Base-by-base conservation (phyloP, 768 basidiomycete genomes). In the Termitomyces sp. region DNA sequence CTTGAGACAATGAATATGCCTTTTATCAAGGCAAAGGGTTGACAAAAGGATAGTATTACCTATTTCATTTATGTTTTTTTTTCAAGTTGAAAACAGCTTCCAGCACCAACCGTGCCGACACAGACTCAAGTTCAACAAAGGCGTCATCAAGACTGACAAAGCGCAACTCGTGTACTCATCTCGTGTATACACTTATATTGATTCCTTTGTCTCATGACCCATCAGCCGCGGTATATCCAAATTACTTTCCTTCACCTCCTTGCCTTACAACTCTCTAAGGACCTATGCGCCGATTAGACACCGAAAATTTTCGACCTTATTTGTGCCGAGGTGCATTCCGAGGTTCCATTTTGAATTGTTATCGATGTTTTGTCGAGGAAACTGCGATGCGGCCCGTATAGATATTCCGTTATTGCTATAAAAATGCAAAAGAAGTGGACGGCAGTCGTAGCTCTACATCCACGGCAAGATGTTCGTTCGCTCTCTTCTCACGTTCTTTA, bases 331-430 rank as follows among this genome's bases (percentile, higher is more conserved):
- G 44, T 61, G 58, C 53, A 46, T 44, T 49, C 48, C 53, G 27
- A 18, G 52, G 13, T 27, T 41, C 18, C 39, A 54, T n/a, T n/a
- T 54, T 24, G 4, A 39, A n/a, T n/a, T 41, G 27, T 20, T 20
- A 15, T 54, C 61, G 51, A 62, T 59, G 30, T 62, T 62, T 62
- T 39, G 18, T 59, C 61, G 61, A 62, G 27, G n/a, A 54, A 54
- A 54, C 27, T 30, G 52, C 52, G 52, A 42, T 7, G 12, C 52
- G 52, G 52, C 24, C 52, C 52, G 52, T 42, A 6, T 31, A 41
- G 52, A 42, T 54, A 41, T n/a, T 30, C 52, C 39, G n/a, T 27
- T 42, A 11, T 5, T 13, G 9, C 12, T 54, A 54, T 54, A 54
- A 54, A 34, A 54, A 41, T 42, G 39, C 7, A 27, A 54, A 53